A percentile compares a stretch with the other conserved stretches of the same genome.
phyloP scores from a whole-genome alignment of 495 filamentous ascomycete genomes.

The Penicillium mononematosum region DNA sequence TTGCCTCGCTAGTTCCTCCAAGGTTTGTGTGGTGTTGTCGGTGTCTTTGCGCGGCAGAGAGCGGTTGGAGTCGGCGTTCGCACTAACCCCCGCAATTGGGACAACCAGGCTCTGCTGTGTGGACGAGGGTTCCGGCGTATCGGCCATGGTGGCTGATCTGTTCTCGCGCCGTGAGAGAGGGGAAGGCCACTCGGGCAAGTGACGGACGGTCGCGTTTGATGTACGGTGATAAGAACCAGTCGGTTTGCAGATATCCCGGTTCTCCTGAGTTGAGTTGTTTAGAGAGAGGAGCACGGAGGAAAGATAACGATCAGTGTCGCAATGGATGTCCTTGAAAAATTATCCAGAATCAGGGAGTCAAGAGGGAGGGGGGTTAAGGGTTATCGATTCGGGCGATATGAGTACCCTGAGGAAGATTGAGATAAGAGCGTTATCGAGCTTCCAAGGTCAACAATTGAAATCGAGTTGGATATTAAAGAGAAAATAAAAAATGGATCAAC shows the following conservation, averaged over 20 bases:
- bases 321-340: neutral
- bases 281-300: neutral
- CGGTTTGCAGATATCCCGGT: neutral
- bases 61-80: constrained; percentile 28
- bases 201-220: neutral
- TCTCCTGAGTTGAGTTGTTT: neutral
- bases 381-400: neutral
- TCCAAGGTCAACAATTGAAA: neutral
- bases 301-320: neutral
- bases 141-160: constrained; percentile 4
- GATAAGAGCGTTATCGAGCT: neutral
- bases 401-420: constrained; percentile 5
- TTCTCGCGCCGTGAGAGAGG: neutral
- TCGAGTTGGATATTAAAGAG: neutral
- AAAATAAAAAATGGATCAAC: neutral
- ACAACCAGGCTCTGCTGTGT: neutral
- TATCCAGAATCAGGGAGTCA: neutral
- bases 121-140: neutral
- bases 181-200: neutral
- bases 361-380: neutral
- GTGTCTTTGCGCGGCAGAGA: constrained; percentile 20
- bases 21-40: constrained; percentile 28
- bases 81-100: constrained; percentile 3
- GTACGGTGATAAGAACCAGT: neutral
- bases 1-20: constrained; percentile 49